A percentile compares a stretch with the other conserved stretches of the same genome.
Conservation (phyloP, 306 rosid species). For the Prunus armeniaca region DNA sequence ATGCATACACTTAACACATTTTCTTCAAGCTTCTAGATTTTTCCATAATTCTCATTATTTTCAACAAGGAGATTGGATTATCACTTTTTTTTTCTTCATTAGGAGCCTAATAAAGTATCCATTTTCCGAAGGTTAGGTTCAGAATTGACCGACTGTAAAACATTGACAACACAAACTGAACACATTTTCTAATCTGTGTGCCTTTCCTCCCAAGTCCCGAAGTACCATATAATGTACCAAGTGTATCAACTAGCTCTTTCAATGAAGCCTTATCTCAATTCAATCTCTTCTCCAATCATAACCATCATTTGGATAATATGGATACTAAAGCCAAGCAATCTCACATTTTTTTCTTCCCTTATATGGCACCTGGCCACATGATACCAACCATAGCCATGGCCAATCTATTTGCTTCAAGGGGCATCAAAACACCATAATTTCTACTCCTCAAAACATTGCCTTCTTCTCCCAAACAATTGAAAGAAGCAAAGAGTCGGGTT, state of each 20-base stretch:
- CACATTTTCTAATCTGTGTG: too few relatives aligned
- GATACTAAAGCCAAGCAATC: constrained; percentile 1
- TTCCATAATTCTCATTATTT: too few relatives aligned
- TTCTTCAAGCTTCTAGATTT: too few relatives aligned
- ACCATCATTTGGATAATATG: not conserved
- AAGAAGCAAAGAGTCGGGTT: not conserved
- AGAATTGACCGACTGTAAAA: too few relatives aligned
- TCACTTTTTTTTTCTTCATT: too few relatives aligned
- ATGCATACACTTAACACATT: too few relatives aligned
- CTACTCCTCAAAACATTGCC: not conserved
- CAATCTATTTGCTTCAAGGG: constrained; percentile 8
- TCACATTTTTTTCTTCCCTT: constrained; percentile 13
- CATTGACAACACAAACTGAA: too few relatives aligned
- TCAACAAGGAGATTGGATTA: too few relatives aligned
- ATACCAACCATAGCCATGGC: not conserved
- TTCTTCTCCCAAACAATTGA: constrained; percentile 2
- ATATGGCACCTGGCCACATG: not conserved
- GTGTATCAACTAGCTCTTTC: not conserved
- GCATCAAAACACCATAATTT: constrained; percentile 6
- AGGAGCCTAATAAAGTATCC: too few relatives aligned
- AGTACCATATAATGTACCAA: not conserved
- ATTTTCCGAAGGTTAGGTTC: too few relatives aligned
- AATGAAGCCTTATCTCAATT: not conserved
- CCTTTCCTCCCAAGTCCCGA: not conserved
- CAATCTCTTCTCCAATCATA: not conserved